A percentile compares a stretch with the other conserved stretches of the same genome.
Evolutionary conservation across 2,329 filamentous ascomycete species (phyloP).

Genomic region (Colletotrichum sp.): DNA sequence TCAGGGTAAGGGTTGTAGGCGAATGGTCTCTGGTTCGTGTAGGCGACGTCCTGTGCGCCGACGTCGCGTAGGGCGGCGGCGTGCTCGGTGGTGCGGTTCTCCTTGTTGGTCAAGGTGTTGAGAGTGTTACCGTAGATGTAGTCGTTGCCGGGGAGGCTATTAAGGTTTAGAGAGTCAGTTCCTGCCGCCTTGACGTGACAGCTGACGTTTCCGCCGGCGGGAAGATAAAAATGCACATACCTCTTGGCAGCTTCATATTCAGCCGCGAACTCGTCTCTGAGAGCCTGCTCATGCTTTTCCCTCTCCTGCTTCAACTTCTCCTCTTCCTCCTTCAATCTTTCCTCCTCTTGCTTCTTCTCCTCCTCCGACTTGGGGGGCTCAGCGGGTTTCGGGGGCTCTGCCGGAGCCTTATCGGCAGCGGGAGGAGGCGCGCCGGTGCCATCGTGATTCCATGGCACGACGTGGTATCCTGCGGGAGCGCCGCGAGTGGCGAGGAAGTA

Average conservation of each 20-base stretch:
- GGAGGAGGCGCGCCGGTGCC: neutral
- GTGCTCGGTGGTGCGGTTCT: constrained; percentile 37
- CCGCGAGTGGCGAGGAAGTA: constrained; percentile 49
- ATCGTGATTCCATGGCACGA: constrained; percentile 35
- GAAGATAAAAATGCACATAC: constrained; percentile 34
- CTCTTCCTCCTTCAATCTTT: constrained; percentile 3
- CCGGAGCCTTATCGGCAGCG: neutral
- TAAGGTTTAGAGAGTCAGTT: neutral
- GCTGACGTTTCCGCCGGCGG: constrained; percentile 12
- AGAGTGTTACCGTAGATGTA: constrained; percentile 64
- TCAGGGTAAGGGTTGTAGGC: constrained; percentile 74
- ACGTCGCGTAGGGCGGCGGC: constrained; percentile 20
- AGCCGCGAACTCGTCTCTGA: constrained; percentile 33
- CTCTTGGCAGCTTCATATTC: constrained; percentile 42
- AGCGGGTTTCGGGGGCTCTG: neutral
- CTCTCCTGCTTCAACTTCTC: constrained; percentile 7
- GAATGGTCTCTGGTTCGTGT: constrained; percentile 50
- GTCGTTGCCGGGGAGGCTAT: constrained; percentile 50
- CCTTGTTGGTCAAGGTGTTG: constrained; percentile 46
- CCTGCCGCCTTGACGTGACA: neutral
- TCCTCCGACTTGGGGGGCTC: constrained; percentile 18
- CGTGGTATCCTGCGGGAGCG: constrained; percentile 34
- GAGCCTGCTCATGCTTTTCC: constrained; percentile 31
- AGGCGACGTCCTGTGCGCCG: constrained; percentile 30
- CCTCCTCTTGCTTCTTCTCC: constrained; percentile 17